Evolutionary conservation across 148 eudicot species (phyloP), one percentile per base, ranked within the genome.

Genomic region (Dysphania ambrosioides): DNA sequence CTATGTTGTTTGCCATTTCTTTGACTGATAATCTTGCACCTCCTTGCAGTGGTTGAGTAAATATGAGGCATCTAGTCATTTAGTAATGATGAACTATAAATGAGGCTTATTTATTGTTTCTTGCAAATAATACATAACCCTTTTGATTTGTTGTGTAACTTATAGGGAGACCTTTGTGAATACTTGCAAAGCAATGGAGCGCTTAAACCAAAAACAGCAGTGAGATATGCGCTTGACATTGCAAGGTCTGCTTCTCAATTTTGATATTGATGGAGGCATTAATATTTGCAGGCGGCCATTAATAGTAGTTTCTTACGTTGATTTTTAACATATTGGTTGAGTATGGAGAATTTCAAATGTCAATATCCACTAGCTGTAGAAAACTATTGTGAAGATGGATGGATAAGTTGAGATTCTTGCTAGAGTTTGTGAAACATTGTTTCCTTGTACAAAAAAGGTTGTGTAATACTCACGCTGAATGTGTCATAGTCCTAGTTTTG

Each of bases 181-280:
- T 89, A 78, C 76, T 66, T 95, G 80, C 76, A 84, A 71, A 76
- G n/a, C 70, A 92, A 77, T 81, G 94, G 93, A 66, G 79, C 91
- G 21, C 85, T 92, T 66, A 85, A 82, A 83, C 88, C 90, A 60
- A 81, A 82, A 68, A 85, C 82, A 77, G 99, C 99, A 77, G 81
- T 90, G 72, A 86, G 85, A 85, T 88, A 84, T 81, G 97, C 97
- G 34, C 85, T 92, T 77, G 97, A 95, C 79, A 89, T 95, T 77
- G 97, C 97, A 55, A 90, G 99, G 99, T 95, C 35, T 26, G 64
- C 34, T 10, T 80, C 47, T 71, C 23, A 55, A 42, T 31, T 51
- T 42, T 72, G 55, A 66, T 65, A 44, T 66, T 71, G 13, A 41
- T 31, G 31, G 27, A 66, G 27, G 53, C 42, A 34, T 57, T 55